Base-by-base conservation (phyloP, 306 rosid species). In the Citrullus mucosospermus region DNA sequence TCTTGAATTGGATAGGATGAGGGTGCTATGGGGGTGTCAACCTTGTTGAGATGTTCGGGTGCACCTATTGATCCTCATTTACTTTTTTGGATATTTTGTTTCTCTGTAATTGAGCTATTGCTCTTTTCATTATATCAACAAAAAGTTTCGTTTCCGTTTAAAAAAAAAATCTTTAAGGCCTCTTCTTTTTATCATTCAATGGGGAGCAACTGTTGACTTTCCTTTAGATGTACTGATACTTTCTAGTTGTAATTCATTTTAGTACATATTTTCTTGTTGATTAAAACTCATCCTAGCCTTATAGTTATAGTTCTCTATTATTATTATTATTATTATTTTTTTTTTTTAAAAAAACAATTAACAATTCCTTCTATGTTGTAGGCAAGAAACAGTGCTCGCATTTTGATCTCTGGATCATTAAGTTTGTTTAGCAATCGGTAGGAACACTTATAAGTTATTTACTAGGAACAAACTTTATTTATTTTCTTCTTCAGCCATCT, bases 311-410 rank as follows among this genome's bases (percentile, higher is more conserved):
- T 5, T 48, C 54, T 48, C 9, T 25, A 48, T 48, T 13, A 48
- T 48, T 48, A 48, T 48, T 48, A 48, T 12, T 48, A 48, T 48
- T 12, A 48, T 48, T 48, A 48, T 48, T 48, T 12, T 12, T 48
- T 0, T 48, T 48, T 48, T 32, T 32, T 32, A 32, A 32, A 2
- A 5, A 5, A 53, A 16, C 8, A 51, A 53, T 53, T 61, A 10
- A 77, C 30, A 20, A 6, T 44, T 67, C 20, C 54, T 48, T 66
- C 8, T 69, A 32, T 56, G 48, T 81, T 59, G 70, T 82, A 95
- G 99, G 99, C 99, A n/a, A 92, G 97, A 86, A 95, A 95, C 85
- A 89, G 90, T 90, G 99, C 99, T 43, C 91, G 99, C 83, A 82
- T 95, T 83, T 83, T 95, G 86, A 88, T 95, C 72, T 89, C 99